These are phyloP conservation scores for Cercis canadensis DNA, from an alignment of 306 rosid genomes.

Conservation along the genomic window DNA sequence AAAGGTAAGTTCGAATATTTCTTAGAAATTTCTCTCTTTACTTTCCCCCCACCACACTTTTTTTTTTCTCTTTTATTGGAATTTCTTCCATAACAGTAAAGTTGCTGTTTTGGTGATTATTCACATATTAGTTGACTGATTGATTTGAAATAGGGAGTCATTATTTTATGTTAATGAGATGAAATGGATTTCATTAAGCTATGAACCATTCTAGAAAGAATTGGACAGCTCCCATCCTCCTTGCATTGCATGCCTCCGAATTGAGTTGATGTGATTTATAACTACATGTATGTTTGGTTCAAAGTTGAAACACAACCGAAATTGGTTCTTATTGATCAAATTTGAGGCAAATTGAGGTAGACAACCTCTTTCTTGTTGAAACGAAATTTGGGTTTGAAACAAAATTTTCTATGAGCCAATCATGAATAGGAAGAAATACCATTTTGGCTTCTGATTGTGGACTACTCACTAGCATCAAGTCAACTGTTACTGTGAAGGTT, in stretches of 20 bases:
- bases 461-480: neutral
- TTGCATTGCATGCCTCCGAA: conserved; percentile 17
- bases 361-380: neutral
- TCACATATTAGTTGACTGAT: conserved; percentile 24
- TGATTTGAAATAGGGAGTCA: conserved; percentile 2
- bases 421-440: conserved; percentile 10
- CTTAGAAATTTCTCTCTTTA: neutral
- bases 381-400: neutral
- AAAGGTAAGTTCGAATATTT: neutral
- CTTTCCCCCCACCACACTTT: too few relatives aligned
- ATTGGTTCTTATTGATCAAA: neutral
- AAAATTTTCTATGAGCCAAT: conserved; percentile 6
- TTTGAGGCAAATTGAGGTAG: neutral
- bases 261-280: too few relatives aligned
- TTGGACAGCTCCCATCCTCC: too few relatives aligned
- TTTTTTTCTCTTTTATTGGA: neutral
- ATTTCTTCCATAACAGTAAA: neutral
- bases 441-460: neutral
- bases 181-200: conserved; percentile 20
- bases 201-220: too few relatives aligned
- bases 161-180: neutral
- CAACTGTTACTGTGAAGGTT: neutral
- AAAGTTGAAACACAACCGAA: too few relatives aligned
- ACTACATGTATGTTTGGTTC: too few relatives aligned
- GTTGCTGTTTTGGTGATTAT: neutral